phyloP scores from a whole-genome alignment of 768 basidiomycete genomes.

The Steccherinum ochraceum region DNA sequence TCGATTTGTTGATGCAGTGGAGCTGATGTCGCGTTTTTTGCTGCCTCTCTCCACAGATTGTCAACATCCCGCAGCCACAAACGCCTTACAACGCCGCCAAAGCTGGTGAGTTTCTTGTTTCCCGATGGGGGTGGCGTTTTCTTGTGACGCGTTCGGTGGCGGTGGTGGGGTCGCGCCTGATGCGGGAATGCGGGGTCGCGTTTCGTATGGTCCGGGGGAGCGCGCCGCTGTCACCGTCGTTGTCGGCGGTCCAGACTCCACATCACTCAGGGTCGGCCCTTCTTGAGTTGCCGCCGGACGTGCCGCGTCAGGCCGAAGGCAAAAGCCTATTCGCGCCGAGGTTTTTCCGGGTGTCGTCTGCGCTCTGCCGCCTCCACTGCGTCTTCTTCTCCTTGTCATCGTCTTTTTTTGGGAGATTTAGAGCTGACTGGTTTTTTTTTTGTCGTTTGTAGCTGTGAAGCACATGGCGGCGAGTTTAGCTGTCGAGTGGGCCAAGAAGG shows the following conservation, averaged over 20 bases:
- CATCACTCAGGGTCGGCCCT: too few relatives aligned
- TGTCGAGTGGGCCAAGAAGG: conserved; percentile 92
- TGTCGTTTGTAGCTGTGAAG: conserved; percentile 58
- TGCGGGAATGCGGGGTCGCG: too few relatives aligned
- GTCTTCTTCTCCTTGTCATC: neutral
- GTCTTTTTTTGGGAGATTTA: neutral
- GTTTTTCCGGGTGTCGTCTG: neutral
- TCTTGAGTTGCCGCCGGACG: too few relatives aligned
- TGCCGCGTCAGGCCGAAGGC: neutral
- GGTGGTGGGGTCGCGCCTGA: too few relatives aligned
- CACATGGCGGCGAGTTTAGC: conserved; percentile 92
- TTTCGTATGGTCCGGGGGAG: neutral
- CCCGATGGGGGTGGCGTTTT: too few relatives aligned
- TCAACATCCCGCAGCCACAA: conserved; percentile 90
- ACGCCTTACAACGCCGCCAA: conserved; percentile 96
- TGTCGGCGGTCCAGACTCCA: too few relatives aligned
- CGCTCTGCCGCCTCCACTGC: too few relatives aligned
- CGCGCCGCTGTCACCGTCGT: too few relatives aligned
- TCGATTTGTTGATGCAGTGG: neutral
- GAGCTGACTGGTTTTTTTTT: neutral
- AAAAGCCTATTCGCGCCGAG: neutral
- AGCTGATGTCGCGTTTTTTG: conserved; percentile 2
- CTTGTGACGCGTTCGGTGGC: neutral
- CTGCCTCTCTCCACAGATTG: conserved; percentile 43
- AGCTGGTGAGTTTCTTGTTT: conserved; percentile 47